These are phyloP conservation scores for Oryza glaberrima DNA, from an alignment of 176 grass and related monocot genomes.

Conservation along the genomic window DNA sequence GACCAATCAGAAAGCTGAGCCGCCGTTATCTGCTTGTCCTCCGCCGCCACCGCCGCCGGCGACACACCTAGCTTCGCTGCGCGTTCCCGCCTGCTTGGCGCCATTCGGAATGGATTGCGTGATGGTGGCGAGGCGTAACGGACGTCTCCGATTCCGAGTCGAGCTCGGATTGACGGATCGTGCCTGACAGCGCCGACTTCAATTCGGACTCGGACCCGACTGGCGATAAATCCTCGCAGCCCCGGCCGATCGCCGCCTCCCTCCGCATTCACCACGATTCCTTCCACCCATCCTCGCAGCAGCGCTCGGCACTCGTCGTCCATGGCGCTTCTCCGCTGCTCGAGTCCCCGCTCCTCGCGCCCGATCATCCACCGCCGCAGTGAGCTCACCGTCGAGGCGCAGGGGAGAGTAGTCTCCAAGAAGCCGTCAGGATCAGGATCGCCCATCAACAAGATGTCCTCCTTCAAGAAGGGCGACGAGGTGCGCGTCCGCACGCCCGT, in stretches of 20 bases:
- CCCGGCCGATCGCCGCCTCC: too few relatives aligned
- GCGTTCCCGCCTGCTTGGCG: too few relatives aligned
- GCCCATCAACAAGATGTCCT: too few relatives aligned
- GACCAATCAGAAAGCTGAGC: too few relatives aligned
- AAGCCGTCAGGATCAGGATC: too few relatives aligned
- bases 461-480: neutral
- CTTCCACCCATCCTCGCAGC: neutral
- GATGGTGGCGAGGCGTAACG: too few relatives aligned
- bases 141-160: too few relatives aligned
- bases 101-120: too few relatives aligned
- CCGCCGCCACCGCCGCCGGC: too few relatives aligned
- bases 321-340: neutral
- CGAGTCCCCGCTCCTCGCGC: neutral
- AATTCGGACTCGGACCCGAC: neutral
- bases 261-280: neutral
- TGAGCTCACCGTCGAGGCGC: neutral
- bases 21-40: too few relatives aligned
- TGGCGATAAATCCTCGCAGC: neutral
- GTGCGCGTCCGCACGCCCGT: conserved; percentile 11
- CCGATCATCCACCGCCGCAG: neutral
- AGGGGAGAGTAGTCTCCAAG: neutral
- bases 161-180: too few relatives aligned
- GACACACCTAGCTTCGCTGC: too few relatives aligned
- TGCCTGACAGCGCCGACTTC: neutral
- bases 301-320: neutral